A percentile compares a stretch with the other conserved stretches of the same genome.
Evolutionary conservation across 148 eudicot species (phyloP).

Genomic region (Gaultheria prostrata): DNA sequence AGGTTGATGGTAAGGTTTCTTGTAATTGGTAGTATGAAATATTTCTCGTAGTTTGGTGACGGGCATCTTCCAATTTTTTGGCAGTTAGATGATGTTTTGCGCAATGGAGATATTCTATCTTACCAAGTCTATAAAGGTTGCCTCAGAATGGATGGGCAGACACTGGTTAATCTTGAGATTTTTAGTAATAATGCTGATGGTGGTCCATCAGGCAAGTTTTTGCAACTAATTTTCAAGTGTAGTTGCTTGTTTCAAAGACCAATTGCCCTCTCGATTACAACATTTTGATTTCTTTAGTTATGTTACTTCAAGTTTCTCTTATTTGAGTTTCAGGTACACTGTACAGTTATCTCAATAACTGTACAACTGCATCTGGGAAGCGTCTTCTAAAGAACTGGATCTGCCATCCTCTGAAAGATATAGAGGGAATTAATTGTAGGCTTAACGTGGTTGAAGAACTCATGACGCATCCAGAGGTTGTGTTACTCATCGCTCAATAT

Average conservation of each 20-base stretch:
- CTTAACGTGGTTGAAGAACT: slow-evolving; percentile 76
- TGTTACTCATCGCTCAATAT: slow-evolving; percentile 54
- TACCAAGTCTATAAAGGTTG: slow-evolving; percentile 88
- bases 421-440: slow-evolving; percentile 66
- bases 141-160: slow-evolving; percentile 98
- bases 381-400: slow-evolving; percentile 93
- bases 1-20: slow-evolving; percentile 67
- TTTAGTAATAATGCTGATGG: slow-evolving; percentile 86
- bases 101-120: slow-evolving; percentile 74
- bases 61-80: slow-evolving; percentile 17
- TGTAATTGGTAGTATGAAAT: background rate
- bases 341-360: slow-evolving; percentile 76
- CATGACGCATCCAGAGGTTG: slow-evolving; percentile 48
- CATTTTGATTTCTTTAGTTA: background rate
- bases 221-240: slow-evolving; percentile 9
- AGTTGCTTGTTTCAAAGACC: background rate
- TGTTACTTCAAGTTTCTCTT: slow-evolving; percentile 10
- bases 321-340: slow-evolving; percentile 65
- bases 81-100: slow-evolving; percentile 76
- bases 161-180: slow-evolving; percentile 83
- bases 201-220: slow-evolving; percentile 63
- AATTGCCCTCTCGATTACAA: background rate
- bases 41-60: slow-evolving; percentile 4
- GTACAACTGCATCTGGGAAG: slow-evolving; percentile 79
- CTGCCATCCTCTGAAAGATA: slow-evolving; percentile 85